phyloP scores from a whole-genome alignment of 495 filamentous ascomycete species.

The Xylaria scruposa region DNA sequence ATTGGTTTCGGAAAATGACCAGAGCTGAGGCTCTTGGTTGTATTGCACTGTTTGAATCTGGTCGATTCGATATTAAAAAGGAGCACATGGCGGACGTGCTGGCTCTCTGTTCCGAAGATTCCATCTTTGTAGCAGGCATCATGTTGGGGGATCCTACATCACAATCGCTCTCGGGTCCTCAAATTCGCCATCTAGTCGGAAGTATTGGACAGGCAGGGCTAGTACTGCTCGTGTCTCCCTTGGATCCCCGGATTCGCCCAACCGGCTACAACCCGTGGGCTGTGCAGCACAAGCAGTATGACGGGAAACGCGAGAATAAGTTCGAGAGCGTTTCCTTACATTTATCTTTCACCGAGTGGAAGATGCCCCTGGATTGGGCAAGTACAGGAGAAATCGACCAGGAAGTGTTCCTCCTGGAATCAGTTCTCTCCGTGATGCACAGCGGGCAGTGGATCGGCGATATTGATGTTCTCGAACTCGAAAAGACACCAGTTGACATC shows the following conservation, averaged over 20 bases:
- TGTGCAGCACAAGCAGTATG: neutral
- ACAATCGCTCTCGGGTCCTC: neutral
- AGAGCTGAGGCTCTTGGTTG: constrained; percentile 36
- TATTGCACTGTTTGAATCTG: constrained; percentile 44
- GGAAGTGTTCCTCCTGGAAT: constrained; percentile 41
- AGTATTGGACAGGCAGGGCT: neutral
- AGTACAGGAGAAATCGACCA: constrained; percentile 33
- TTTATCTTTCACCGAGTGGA: constrained; percentile 27
- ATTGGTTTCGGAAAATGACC: neutral
- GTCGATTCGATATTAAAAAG: constrained; percentile 34
- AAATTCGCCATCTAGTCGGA: neutral
- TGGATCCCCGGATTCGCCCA: neutral
- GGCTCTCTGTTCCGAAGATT: constrained; percentile 32
- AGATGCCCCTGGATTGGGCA: constrained; percentile 30
- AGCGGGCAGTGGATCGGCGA: constrained; percentile 47
- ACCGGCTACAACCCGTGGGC: neutral
- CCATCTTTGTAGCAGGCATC: constrained; percentile 38
- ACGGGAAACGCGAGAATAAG: constrained; percentile 24
- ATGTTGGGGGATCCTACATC: constrained; percentile 41
- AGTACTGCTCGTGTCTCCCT: neutral
- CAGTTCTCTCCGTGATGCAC: constrained; percentile 43
- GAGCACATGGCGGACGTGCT: constrained; percentile 15
- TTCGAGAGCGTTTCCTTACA: constrained; percentile 49
- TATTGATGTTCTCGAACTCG: constrained; percentile 35
- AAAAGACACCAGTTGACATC: neutral